Base-by-base conservation (phyloP, 2,329 filamentous ascomycete genomes). In the Cordyceps cateniannulata region DNA sequence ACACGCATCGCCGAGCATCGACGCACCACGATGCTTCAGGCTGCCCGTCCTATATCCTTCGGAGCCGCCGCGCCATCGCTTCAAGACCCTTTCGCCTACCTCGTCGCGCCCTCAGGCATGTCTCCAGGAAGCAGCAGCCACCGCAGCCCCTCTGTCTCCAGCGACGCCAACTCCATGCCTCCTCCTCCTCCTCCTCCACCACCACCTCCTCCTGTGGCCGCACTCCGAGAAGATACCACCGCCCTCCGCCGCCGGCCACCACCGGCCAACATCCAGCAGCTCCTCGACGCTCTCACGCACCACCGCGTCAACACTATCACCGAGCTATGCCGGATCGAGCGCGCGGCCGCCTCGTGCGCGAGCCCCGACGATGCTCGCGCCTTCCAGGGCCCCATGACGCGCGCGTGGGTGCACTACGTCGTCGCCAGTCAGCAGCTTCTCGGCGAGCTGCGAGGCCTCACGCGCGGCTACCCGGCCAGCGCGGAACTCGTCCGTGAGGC, bases 231-330 rank as follows among this genome's bases (percentile, higher is more conserved):
- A 12, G 32, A 35, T 12, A 1, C 27, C 57, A 24, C 49, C 27
- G 3, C 29, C 35, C 24, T 3, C 18, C 12, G 6, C 16, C 44
- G 42, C 42, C 49, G 51, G 8, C 29, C 59, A 8, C 38, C 59
- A 29, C 50, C 50, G 44, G 29, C 16, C 29, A 45, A 55, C 50
- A 58, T 75, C 29, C 27, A 25, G 32, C 81, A 85, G 63, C 79
- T 89, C 63, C 83, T 90, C 64, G 77, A 85, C 25, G 84, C 85
- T 0, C 79, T 91, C 24, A 77, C 77, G 48, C 85, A 83, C 0
- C 87, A 89, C 67, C 83, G 83, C n/a, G 78, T 91, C 70, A 91
- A 91, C 70, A 91, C 88, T 0, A 77, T 91, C 22, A 86, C 85
- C 0, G 87, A 89, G 64, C 81, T 91, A 29, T 85, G 88, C 65